Conservation (phyloP, 1,284 basidiomycete genomes). For the Microbotryum saponariae region DNA sequence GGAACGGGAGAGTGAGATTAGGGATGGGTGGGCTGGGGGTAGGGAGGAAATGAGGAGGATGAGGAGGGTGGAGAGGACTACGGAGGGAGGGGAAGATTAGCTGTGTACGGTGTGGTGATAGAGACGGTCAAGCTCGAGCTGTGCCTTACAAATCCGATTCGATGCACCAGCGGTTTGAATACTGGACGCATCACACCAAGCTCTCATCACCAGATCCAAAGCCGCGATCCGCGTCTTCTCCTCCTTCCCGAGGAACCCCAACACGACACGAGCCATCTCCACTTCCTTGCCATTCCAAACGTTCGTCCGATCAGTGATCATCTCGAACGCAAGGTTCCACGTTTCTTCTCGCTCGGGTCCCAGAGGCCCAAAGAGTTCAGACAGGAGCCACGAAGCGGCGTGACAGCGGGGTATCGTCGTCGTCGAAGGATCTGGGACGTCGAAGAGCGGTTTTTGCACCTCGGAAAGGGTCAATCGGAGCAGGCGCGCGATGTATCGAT, state of each 20-base stretch:
- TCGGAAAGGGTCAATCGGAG: constrained; percentile 14
- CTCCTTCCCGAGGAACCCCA: not conserved
- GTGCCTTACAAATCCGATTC: constrained; percentile 10
- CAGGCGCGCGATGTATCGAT: constrained; percentile 10
- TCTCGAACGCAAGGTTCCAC: not conserved
- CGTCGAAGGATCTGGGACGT: not conserved
- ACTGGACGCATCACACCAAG: constrained; percentile 2
- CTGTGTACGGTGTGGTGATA: not conserved
- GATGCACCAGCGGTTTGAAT: constrained; percentile 3
- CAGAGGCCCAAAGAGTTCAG: constrained; percentile 14
- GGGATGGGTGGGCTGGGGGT: constrained; percentile 46
- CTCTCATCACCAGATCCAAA: not conserved
- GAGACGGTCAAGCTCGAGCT: not conserved
- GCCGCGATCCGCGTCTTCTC: constrained; percentile 35
- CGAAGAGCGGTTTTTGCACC: not conserved
- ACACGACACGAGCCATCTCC: not conserved
- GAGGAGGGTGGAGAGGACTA: constrained; percentile 56
- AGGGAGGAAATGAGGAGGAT: constrained; percentile 58
- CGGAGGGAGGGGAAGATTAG: constrained; percentile 43
- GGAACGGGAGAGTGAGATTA: constrained; percentile 45
- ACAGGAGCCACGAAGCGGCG: constrained; percentile 8
- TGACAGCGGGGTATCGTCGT: not conserved
- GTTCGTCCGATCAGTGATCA: constrained; percentile 1
- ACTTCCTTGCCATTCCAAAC: not conserved
- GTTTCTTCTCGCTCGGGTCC: not conserved